Base-by-base conservation (phyloP, 2,329 filamentous ascomycete genomes). In the Epichloe baconii region DNA sequence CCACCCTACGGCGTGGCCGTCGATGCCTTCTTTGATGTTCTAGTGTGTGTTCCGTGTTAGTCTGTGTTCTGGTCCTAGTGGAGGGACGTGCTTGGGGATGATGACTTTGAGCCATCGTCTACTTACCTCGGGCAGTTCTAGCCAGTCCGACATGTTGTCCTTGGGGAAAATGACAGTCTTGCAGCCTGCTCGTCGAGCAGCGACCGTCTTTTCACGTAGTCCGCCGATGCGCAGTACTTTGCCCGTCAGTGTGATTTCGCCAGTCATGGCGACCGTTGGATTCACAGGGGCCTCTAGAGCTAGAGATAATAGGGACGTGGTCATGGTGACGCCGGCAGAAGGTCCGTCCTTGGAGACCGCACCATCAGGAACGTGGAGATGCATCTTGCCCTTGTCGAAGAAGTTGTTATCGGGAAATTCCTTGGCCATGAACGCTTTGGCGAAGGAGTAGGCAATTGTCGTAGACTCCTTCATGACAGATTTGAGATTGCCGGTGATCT, bases 401-500 rank as follows among this genome's bases (percentile, higher is more conserved):
- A 97, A 98, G 65, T 83, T 80, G 68, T 98, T 98, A 53, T 88
- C 83, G 0, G 89, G 83, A 71, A 90, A 98, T 41, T 86, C 72
- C 62, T 82, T 84, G 7, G 85, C 89, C 77, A 97, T 83, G 53
- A 91, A 75, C 1, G 88, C 83, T 72, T 97, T 97, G 61, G 88
- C 84, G 63, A 95, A 98, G 0, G 88, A 95, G 73, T 98, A 97
- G 45, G 93, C 94, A 57, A 98, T 96, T 2, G 82, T 76, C 0
- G 89, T 93, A 2, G 90, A 96, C 70, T 98, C 93, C 71, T 96
- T 97, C 94, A 98, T 98, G 40, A 98, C 93, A 15, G 81, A 80
- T 72, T 95, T 93, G 47, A 98, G 77, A 64, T 97, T 97, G 53
- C 93, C 93, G 0, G 93, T 98, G 54, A 90, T 89, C 63, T 95